Conservation (phyloP, 257 asterid genomes). For the Agastache rugosa region DNA sequence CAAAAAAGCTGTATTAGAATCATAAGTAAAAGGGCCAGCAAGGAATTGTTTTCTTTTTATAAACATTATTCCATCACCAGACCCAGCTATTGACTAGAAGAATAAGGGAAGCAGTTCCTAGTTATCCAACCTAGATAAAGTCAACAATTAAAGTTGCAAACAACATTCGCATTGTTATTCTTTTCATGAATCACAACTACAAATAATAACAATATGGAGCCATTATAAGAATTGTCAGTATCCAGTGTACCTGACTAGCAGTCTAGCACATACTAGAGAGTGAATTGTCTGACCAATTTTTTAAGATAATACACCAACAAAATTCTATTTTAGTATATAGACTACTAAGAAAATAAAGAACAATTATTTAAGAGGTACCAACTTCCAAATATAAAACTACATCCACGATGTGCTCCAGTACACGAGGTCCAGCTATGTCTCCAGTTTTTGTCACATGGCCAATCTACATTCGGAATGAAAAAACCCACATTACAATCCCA, state of each 20-base stretch:
- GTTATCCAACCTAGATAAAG: constrained; percentile 17
- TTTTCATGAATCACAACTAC: constrained; percentile 17
- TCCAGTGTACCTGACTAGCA: constrained; percentile 9
- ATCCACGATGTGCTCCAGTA: constrained; percentile 94
- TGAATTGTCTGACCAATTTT: not conserved
- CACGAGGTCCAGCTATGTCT: constrained; percentile 98
- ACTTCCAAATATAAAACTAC: constrained; percentile 96
- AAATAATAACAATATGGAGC: constrained; percentile 20
- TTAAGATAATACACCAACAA: not conserved
- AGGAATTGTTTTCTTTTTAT: not conserved
- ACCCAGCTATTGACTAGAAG: constrained; percentile 28
- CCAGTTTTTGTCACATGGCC: constrained; percentile 97
- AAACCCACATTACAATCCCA: constrained; percentile 26
- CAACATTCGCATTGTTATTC: not conserved
- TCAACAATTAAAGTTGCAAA: constrained; percentile 24
- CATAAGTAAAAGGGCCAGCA: constrained; percentile 13
- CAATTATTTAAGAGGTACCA: constrained; percentile 46
- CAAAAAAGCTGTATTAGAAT: constrained; percentile 20
- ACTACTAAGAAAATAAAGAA: constrained; percentile 32
- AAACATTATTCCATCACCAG: constrained; percentile 28
- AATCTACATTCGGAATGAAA: constrained; percentile 53
- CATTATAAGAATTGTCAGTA: constrained; percentile 8
- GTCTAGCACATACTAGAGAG: not conserved
- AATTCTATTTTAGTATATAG: not conserved
- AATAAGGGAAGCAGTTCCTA: constrained; percentile 16